Evolutionary conservation across 352 stramenopile species (phyloP).

Genomic region (Thalassiosira pacifica): DNA sequence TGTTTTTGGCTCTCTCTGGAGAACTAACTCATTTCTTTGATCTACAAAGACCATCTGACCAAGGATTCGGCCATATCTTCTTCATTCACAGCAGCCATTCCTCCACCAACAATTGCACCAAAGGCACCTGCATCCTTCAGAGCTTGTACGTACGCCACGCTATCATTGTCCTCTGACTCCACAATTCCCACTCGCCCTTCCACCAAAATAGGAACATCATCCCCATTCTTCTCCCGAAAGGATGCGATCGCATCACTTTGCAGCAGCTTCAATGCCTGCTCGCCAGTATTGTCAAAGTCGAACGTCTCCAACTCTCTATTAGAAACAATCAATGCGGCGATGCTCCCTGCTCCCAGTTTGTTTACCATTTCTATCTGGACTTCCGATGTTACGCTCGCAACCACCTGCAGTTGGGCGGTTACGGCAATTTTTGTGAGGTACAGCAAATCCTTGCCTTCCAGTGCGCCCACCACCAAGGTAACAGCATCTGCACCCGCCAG

Average conservation of each 20-base stretch:
- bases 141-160: slow-evolving; percentile 68
- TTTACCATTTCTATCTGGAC: slow-evolving; percentile 71
- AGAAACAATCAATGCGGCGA: slow-evolving; percentile 74
- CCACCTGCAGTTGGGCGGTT: slow-evolving; percentile 74
- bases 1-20: too few species aligned
- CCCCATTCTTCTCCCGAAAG: slow-evolving; percentile 69
- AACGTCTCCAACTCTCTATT: slow-evolving; percentile 85
- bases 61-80: slow-evolving; percentile 40
- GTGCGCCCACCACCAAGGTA: slow-evolving; percentile 76
- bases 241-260: slow-evolving; percentile 70
- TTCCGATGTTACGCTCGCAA: slow-evolving; percentile 75
- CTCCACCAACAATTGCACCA: slow-evolving; percentile 79
- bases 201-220: slow-evolving; percentile 72
- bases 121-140: slow-evolving; percentile 76
- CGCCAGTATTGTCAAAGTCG: slow-evolving; percentile 75
- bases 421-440: slow-evolving; percentile 86
- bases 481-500: slow-evolving; percentile 83
- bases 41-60: slow-evolving; percentile 36
- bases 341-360: slow-evolving; percentile 51
- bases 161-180: slow-evolving; percentile 43
- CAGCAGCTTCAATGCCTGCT: slow-evolving; percentile 77
- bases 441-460: slow-evolving; percentile 81
- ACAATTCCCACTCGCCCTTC: slow-evolving; percentile 83
- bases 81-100: slow-evolving; percentile 61
- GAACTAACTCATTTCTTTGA: too few species aligned